phyloP scores from a whole-genome alignment of 179 eudicot genomes.

The Amaranthus tricolor region DNA sequence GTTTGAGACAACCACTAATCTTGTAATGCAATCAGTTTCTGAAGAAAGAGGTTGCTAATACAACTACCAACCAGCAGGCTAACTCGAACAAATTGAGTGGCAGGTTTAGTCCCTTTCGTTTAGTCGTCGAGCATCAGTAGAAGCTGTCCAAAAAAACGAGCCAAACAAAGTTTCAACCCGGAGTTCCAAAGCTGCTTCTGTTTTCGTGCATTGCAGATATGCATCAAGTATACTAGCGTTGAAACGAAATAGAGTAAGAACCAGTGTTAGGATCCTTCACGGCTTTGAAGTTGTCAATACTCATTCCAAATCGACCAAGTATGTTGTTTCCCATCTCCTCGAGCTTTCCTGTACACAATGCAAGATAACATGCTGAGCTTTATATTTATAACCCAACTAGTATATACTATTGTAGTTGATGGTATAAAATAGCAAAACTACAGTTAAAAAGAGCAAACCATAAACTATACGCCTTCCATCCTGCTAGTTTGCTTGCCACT shows the following conservation, averaged over 20 bases:
- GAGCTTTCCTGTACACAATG: constrained; percentile 59
- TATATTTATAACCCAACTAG: too few relatives aligned
- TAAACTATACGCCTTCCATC: too few relatives aligned
- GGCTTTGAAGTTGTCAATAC: constrained; percentile 92
- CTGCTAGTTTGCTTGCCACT: too few relatives aligned
- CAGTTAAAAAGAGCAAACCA: too few relatives aligned
- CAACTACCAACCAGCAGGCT: neutral
- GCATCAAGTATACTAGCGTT: constrained; percentile 29
- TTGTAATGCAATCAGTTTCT: constrained; percentile 8
- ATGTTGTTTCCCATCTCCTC: constrained; percentile 88
- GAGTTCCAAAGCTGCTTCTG: constrained; percentile 8
- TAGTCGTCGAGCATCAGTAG: constrained; percentile 3
- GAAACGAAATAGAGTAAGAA: constrained; percentile 81
- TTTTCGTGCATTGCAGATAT: neutral
- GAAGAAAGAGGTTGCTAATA: neutral
- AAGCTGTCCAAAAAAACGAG: constrained; percentile 11
- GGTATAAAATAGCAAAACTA: too few relatives aligned
- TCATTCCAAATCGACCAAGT: constrained; percentile 95
- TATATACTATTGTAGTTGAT: too few relatives aligned
- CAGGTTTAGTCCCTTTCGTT: neutral
- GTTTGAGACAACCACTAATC: neutral
- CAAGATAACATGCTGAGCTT: neutral
- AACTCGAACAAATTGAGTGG: neutral
- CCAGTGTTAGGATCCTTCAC: constrained; percentile 95
- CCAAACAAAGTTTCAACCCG: constrained; percentile 3